A percentile compares a stretch with the other conserved stretches of the same genome.
These are phyloP conservation scores for Furcasterigmium sp. DNA, from an alignment of 2,329 filamentous ascomycete genomes.

Conservation along the genomic window DNA sequence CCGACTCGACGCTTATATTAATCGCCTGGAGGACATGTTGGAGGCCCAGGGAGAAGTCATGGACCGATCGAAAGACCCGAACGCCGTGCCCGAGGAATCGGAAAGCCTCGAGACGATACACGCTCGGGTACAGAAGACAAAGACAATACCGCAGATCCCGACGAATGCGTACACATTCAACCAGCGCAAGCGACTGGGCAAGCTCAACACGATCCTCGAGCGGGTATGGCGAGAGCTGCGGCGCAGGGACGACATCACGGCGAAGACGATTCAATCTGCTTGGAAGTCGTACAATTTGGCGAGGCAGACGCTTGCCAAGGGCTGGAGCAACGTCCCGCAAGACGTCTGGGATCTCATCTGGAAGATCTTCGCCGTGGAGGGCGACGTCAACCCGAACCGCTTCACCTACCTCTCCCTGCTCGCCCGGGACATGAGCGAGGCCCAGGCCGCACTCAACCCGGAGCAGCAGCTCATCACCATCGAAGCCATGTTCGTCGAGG, in stretches of 20 bases:
- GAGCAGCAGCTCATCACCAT: conserved; percentile 62
- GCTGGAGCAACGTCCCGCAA: conserved; percentile 51
- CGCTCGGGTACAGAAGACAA: conserved; percentile 4
- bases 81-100: conserved; percentile 16
- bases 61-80: conserved; percentile 8
- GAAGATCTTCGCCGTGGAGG: conserved; percentile 51
- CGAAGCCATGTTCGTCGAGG: conserved; percentile 61
- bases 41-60: conserved; percentile 9
- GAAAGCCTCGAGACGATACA: background rate
- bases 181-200: conserved; percentile 30
- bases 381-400: conserved; percentile 45
- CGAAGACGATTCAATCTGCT: conserved; percentile 29
- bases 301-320: conserved; percentile 34
- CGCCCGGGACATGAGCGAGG: conserved; percentile 59
- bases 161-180: conserved; percentile 28
- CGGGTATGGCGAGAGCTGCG: conserved; percentile 21
- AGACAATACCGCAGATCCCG: conserved; percentile 26
- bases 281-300: conserved; percentile 48
- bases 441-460: conserved; percentile 48
- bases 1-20: conserved; percentile 27
- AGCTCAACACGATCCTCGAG: conserved; percentile 25
- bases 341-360: conserved; percentile 63
- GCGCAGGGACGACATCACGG: conserved; percentile 15
- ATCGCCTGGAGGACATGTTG: conserved; percentile 21
- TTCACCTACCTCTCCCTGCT: conserved; percentile 58